These are phyloP conservation scores for Coemansia sp. DNA, from an alignment of 192 early-diverging fungal genomes.

Conservation along the genomic window DNA sequence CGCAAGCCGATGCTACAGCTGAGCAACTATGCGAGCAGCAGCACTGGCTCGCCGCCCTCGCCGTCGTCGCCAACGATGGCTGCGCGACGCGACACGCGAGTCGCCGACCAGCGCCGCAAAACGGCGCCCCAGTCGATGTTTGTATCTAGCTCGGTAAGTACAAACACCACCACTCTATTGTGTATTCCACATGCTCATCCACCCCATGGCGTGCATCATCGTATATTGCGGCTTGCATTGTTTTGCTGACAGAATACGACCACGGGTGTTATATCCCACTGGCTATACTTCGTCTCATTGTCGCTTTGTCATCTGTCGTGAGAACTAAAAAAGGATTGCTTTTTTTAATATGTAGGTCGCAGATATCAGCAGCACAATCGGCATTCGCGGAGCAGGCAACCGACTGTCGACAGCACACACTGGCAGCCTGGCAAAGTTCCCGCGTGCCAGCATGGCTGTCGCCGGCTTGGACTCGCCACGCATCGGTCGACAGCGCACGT, in stretches of 20 bases:
- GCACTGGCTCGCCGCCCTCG: constrained; percentile 5
- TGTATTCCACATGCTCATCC: too few relatives aligned
- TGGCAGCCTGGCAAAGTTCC: constrained; percentile 11
- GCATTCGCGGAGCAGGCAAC: background rate
- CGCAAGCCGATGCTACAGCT: constrained; percentile 5
- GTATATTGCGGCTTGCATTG: background rate
- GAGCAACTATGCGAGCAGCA: constrained; percentile 1
- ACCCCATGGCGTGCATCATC: too few relatives aligned
- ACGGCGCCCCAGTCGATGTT: constrained; percentile 41
- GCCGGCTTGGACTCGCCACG: constrained; percentile 20
- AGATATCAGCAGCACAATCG: background rate
- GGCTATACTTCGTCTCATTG: too few relatives aligned
- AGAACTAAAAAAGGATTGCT: too few relatives aligned
- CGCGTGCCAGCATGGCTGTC: constrained; percentile 30
- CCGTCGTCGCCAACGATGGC: constrained; percentile 1
- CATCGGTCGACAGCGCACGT: constrained; percentile 20
- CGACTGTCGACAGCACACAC: constrained; percentile 2
- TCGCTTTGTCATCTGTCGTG: too few relatives aligned
- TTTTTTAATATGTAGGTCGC: background rate
- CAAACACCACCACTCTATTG: background rate
- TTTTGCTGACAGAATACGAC: too few relatives aligned
- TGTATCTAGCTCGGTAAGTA: constrained; percentile 31
- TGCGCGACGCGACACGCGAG: constrained; percentile 11
- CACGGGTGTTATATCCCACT: too few relatives aligned
- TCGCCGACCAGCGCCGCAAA: constrained; percentile 32